A percentile compares a stretch with the other conserved stretches of the same genome.
These are phyloP conservation scores for Austroboletus festivus DNA, from an alignment of 768 basidiomycete genomes.

Conservation along the genomic window DNA sequence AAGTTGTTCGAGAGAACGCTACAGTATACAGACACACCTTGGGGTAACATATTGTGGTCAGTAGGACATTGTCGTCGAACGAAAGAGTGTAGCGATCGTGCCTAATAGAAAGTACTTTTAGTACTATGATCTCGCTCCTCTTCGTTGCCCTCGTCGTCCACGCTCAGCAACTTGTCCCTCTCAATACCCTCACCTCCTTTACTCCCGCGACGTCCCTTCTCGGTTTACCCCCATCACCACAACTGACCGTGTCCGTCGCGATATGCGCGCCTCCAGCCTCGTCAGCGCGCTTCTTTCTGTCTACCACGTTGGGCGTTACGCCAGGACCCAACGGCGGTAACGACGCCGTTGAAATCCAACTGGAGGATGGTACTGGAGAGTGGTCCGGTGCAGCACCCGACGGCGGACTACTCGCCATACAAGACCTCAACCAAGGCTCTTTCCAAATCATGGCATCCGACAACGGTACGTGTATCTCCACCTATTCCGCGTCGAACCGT, in stretches of 20 bases:
- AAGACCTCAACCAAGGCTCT: constrained; percentile 36
- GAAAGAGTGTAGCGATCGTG: too few relatives aligned
- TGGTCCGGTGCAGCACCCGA: constrained; percentile 46
- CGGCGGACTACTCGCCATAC: constrained; percentile 54
- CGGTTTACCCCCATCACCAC: constrained; percentile 37
- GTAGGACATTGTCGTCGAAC: too few relatives aligned
- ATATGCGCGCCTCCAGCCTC: constrained; percentile 38
- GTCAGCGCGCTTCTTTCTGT: constrained; percentile 56
- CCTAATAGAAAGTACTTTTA: too few relatives aligned
- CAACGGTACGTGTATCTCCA: constrained; percentile 29
- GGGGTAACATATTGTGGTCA: too few relatives aligned
- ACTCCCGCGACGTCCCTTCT: constrained; percentile 34
- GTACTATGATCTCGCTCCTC: too few relatives aligned
- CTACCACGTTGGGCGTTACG: constrained; percentile 36
- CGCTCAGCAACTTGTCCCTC: constrained; percentile 27
- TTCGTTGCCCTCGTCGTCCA: too few relatives aligned
- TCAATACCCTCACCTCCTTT: constrained; percentile 39
- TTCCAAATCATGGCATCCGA: constrained; percentile 62
- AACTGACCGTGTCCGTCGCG: constrained; percentile 47
- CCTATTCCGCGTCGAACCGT: not conserved
- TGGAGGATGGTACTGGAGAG: constrained; percentile 47
- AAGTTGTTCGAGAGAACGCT: not conserved
- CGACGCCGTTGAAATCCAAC: constrained; percentile 46
- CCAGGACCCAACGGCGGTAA: constrained; percentile 39
- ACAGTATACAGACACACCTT: constrained; percentile 37